Evolutionary conservation across 2,329 filamentous ascomycete species (phyloP), one percentile per base, ranked within the genome.

Genomic region (Thermothelomyces thermophilus): DNA sequence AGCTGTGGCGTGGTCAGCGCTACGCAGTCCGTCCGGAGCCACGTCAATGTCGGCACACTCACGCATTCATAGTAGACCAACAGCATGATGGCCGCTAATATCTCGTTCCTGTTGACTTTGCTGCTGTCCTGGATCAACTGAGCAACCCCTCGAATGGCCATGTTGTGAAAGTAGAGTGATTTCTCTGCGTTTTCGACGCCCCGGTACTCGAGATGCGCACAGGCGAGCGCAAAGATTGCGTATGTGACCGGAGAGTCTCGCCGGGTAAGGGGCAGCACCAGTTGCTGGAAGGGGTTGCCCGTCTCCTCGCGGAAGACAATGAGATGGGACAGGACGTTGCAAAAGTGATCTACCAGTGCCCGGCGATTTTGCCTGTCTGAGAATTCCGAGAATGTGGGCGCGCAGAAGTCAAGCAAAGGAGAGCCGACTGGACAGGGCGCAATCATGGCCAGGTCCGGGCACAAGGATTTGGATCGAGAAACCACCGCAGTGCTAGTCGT

Each of bases 191-290:
- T 75, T 22, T 73, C 66, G 5, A 79, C 67, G 2, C 76, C 77
- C 22, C 77, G 68, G 42, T 79, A 88, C 56, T 91, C 86, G 51
- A 94, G 71, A 63, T 95, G 93, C 51, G 90, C 91, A 50, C 86
- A 87, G 0, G 88, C 81, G 7, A 96, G 71, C 0, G 90, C 89
- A 51, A 87, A 90, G 52, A 96, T 85, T 9, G 90, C 88, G 62
- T 93, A 88, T 65, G 87, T 86, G 3, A 95, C 75, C 1, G 79
- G 74, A 0, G 70, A 69, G 59, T 77, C 80, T 37, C 63, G 69
- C 42, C 74, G 70, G 2, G 77, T 79, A 34, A 84, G 67, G 2
- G 80, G 80, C n/a, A 83, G 66, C 8, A 83, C 75, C 13, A 83
- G 68, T 57, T 82, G 77, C 56, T 80, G 77, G 58, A 83, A 83